Evolutionary conservation across 441 rosid species (phyloP).

Genomic region (Brassica hybrid): DNA sequence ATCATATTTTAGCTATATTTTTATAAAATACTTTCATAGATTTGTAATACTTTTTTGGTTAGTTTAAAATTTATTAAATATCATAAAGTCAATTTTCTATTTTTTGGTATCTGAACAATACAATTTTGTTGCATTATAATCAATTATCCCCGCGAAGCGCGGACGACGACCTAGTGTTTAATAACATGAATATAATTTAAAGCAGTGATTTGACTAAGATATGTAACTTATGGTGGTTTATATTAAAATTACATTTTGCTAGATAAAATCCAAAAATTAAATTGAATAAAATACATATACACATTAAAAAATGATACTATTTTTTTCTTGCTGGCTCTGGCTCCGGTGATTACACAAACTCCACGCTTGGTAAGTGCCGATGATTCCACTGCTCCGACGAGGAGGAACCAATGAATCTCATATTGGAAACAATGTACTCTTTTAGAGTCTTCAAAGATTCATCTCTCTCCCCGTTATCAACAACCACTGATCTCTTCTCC

Average conservation of each 20-base stretch:
- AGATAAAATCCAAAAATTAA: neutral
- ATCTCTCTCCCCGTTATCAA: conserved; percentile 53
- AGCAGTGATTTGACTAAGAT: neutral
- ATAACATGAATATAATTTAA: neutral
- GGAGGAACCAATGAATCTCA: conserved; percentile 36
- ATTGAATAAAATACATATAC: conserved; percentile 7
- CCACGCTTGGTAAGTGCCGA: conserved; percentile 32
- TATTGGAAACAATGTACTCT: conserved; percentile 57
- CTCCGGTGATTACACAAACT: conserved; percentile 40
- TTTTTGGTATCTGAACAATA: too few species aligned
- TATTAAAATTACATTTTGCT: neutral
- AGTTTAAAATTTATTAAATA: too few species aligned
- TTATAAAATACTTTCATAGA: too few species aligned
- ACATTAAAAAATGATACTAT: neutral
- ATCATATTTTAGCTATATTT: too few species aligned
- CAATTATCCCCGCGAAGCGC: too few species aligned
- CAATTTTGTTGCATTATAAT: too few species aligned
- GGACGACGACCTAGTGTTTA: too few species aligned
- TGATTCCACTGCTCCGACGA: conserved; percentile 41
- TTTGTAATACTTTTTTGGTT: too few species aligned
- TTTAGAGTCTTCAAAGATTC: conserved; percentile 53
- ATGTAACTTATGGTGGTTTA: neutral
- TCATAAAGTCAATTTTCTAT: too few species aligned
- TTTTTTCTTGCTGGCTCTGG: conserved; percentile 16
- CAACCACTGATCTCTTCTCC: conserved; percentile 49